Base-by-base conservation (phyloP, 345 rosid genomes). In the Limnanthes douglasii region DNA sequence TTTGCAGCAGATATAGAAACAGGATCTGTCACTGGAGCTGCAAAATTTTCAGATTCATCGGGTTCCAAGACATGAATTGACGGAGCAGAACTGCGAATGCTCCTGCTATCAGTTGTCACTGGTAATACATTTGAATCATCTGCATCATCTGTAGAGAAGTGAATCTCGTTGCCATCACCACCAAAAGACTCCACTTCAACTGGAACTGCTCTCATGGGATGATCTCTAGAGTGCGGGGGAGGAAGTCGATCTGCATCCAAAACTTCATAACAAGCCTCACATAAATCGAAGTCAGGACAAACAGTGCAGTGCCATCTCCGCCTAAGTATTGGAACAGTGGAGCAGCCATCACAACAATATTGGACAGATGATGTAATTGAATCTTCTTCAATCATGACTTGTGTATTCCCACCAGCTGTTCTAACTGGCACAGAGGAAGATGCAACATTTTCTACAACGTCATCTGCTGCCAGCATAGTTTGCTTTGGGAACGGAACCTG, bases 401-500 rank as follows among this genome's bases (percentile, higher is more conserved):
- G 85, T 13, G 78, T 32, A 52, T 65, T 80, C 44, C 82, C 72
- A 52, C 61, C 74, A 47, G 72, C 55, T 48, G 75, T 31, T 64
- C 66, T 84, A 52, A 54, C 54, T 15, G 75, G 68, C 38, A 70
- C 66, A 40, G 82, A 41, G 22, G 70, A 54, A 51, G 86, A 57
- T 37, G 56, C 66, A 10, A 61, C 58, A 59, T 44, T 70, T 47
- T 90, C 94, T 11, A 40, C 73, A 49, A 64, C 63, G 50, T 90
- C 98, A 59, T 90, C 98, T 53, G 72, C 56, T 32, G 75, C 65
- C 62, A 84, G 61, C 70, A 80, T 75, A 23, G 92, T 84, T 60
- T 84, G 98, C 62, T 75, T 90, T 48, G 98, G 95, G 59, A 90
- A 90, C 37, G 98, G 98, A 51, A 90, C 98, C 69, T 90, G 98